phyloP scores from a whole-genome alignment of 306 rosid species.

The Quercus mongolica region DNA sequence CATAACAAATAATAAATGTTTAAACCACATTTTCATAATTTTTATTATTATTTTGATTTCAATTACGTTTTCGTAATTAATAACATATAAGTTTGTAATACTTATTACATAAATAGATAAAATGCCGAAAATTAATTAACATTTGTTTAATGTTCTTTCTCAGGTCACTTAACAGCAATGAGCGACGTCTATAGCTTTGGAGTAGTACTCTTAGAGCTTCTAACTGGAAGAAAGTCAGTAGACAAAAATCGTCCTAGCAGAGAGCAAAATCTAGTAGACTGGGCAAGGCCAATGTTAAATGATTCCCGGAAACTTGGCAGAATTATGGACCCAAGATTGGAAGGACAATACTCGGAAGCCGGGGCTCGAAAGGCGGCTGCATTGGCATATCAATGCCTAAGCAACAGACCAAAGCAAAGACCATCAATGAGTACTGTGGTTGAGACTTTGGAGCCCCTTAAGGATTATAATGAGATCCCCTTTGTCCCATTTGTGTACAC shows the following conservation, averaged over 20 bases:
- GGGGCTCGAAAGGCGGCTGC: slow-evolving; percentile 88
- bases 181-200: slow-evolving; percentile 97
- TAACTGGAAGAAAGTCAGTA: slow-evolving; percentile 78
- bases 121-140: not conserved
- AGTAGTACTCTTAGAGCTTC: slow-evolving; percentile 69
- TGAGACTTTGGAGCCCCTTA: slow-evolving; percentile 62
- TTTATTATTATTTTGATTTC: too few relatives aligned
- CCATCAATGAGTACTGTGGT: slow-evolving; percentile 77
- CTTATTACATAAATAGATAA: too few relatives aligned
- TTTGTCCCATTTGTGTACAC: slow-evolving; percentile 75
- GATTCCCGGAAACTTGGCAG: slow-evolving; percentile 52
- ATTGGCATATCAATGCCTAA: slow-evolving; percentile 82
- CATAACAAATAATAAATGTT: too few relatives aligned
- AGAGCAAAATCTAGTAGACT: slow-evolving; percentile 79
- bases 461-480: slow-evolving; percentile 64
- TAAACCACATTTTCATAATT: too few relatives aligned
- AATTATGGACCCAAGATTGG: slow-evolving; percentile 82
- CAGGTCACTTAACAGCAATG: slow-evolving; percentile 90
- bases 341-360: slow-evolving; percentile 73
- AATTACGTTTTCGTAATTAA: too few relatives aligned
- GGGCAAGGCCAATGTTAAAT: slow-evolving; percentile 71
- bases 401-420: slow-evolving; percentile 79
- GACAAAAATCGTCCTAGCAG: slow-evolving; percentile 64
- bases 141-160: not conserved
- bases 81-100: too few relatives aligned